Evolutionary conservation across 495 filamentous ascomycete species (phyloP).

Genomic region (Penicillium macrosclerotiorum): DNA sequence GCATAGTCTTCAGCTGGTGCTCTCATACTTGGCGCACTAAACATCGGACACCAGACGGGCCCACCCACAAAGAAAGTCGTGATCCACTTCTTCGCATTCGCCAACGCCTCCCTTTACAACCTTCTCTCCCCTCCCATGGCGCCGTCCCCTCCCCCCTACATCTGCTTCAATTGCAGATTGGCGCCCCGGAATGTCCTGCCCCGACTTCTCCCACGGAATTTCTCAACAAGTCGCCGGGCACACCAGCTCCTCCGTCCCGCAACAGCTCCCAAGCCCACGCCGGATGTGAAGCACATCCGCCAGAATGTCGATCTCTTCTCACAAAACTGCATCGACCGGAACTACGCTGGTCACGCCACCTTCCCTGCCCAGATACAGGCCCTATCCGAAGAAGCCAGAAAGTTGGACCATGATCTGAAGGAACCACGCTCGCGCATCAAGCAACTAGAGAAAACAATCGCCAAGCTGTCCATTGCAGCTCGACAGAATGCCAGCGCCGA

Average conservation of each 20-base stretch:
- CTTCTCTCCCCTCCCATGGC: slow-evolving; percentile 22
- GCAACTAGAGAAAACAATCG: slow-evolving; percentile 42
- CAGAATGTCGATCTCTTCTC: slow-evolving; percentile 73
- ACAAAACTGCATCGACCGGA: slow-evolving; percentile 79
- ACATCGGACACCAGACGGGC: not conserved
- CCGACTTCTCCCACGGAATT: slow-evolving; percentile 23
- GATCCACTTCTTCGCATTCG: slow-evolving; percentile 9
- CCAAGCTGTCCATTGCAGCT: slow-evolving; percentile 28
- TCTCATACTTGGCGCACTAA: no score
- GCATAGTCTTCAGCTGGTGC: no score
- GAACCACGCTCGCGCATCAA: slow-evolving; percentile 38
- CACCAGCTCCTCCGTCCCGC: slow-evolving; percentile 52
- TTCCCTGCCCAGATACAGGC: slow-evolving; percentile 68
- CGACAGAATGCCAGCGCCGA: slow-evolving; percentile 17
- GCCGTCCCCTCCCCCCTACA: slow-evolving; percentile 24
- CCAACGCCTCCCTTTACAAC: slow-evolving; percentile 4
- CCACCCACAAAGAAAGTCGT: not conserved
- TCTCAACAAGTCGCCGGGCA: slow-evolving; percentile 26
- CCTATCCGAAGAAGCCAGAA: slow-evolving; percentile 65
- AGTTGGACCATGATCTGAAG: slow-evolving; percentile 39
- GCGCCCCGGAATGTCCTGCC: slow-evolving; percentile 5
- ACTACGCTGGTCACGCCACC: slow-evolving; percentile 66
- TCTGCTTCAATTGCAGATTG: slow-evolving; percentile 41
- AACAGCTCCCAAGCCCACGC: slow-evolving; percentile 73
- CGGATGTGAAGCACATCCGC: slow-evolving; percentile 88